Base-by-base conservation (phyloP, 441 rosid genomes). In the Melastoma candidum region DNA sequence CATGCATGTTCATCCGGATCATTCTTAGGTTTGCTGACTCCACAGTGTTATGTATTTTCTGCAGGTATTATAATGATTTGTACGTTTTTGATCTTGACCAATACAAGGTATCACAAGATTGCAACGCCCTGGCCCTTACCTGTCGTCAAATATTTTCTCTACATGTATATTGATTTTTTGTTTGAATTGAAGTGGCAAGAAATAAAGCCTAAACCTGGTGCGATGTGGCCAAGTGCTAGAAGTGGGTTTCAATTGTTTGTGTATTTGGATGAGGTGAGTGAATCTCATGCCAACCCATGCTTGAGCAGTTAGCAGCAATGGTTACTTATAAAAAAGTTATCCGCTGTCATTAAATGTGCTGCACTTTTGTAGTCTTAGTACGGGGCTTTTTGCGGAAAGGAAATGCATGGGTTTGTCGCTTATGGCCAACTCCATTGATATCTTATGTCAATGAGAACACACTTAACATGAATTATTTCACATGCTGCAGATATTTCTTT, bases 161-260 rank as follows among this genome's bases (percentile, higher is more conserved):
- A 29, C 36, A 29, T 29, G 36, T 29, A 29, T 29, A 29, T 29
- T 29, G 36, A 29, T 29, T 29, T 29, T 29, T 6, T 29, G 5
- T 29, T 29, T 6, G 7, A 29, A 29, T 58, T 82, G 70, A 59
- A 85, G 98, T 92, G 97, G 98, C 94, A 85, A 87, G 98, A 92
- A 79, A 78, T 92, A 68, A 92, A 92, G 68, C 94, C 95, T 24
- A 79, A 75, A 71, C 95, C 84, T 66, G 97, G 97, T 49, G 77
- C 89, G 49, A 71, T 88, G 82, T 92, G 98, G 95, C 97, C 98
- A 27, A 83, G 85, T 75, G 83, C 92, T 12, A 81, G 97, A 57
- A 92, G 95, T 61, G 98, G 96, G 45, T 92, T 92, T 69, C 98
- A 92, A 58, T 79, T 92, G 75, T 82, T 81, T 48, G 87, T 84